Percentiles rank a stretch among this genome's conserved stretches.
Conservation (phyloP, 805 yeast genomes). For the Spathaspora boniae region DNA sequence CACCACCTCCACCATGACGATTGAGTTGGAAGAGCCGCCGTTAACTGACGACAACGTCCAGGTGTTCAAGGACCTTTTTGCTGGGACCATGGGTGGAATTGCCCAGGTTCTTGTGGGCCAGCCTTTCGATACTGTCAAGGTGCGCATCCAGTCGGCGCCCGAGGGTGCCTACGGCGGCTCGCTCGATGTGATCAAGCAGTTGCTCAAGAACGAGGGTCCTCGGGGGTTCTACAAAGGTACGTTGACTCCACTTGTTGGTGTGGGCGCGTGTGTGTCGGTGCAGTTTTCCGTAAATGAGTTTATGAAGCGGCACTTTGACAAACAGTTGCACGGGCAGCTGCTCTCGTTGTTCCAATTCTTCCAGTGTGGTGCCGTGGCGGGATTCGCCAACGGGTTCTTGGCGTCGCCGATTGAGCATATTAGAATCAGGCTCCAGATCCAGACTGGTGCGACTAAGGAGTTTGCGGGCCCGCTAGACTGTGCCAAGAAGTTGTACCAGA, state of each 20-base stretch:
- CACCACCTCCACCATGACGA: no score
- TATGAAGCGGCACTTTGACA: slow-evolving; percentile 76
- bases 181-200: slow-evolving; percentile 67
- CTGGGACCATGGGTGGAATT: slow-evolving; percentile 94
- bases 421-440: slow-evolving; percentile 91
- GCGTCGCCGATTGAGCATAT: slow-evolving; percentile 95
- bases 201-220: slow-evolving; percentile 48
- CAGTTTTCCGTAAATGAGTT: slow-evolving; percentile 94
- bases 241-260: slow-evolving; percentile 44
- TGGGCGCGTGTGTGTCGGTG: slow-evolving; percentile 96
- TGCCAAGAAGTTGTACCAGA: slow-evolving; percentile 50
- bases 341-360: slow-evolving; percentile 68
- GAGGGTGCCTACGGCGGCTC: slow-evolving; percentile 74
- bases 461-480: slow-evolving; percentile 77
- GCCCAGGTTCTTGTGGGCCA: slow-evolving; percentile 96
- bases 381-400: slow-evolving; percentile 81
- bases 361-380: slow-evolving; percentile 86
- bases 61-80: slow-evolving; percentile 74
- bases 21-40: slow-evolving; percentile 43
- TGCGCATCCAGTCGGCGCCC: slow-evolving; percentile 83
- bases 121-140: slow-evolving; percentile 94
- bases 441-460: slow-evolving; percentile 49
- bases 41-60: slow-evolving; percentile 31
- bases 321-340: slow-evolving; percentile 40
- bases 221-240: slow-evolving; percentile 45